Conservation (phyloP, 2,329 filamentous ascomycete genomes). For the Sporothrix sp. region DNA sequence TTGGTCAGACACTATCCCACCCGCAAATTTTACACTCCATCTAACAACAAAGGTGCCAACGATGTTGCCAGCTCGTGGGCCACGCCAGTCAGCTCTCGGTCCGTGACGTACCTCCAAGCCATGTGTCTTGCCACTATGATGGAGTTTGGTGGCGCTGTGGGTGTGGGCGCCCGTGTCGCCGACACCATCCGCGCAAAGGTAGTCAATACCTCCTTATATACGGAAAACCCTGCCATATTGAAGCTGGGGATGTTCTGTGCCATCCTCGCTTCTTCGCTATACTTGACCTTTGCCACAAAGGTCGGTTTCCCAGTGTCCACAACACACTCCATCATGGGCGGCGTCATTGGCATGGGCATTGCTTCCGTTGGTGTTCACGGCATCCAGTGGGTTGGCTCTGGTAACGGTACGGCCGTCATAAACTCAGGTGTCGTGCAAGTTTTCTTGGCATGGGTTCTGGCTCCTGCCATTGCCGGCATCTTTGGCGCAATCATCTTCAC, state of each 20-base stretch:
- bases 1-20: constrained; percentile 32
- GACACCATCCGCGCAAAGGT: constrained; percentile 53
- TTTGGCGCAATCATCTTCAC: constrained; percentile 47
- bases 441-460: constrained; percentile 52
- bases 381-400: constrained; percentile 43
- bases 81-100: constrained; percentile 62
- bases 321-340: constrained; percentile 51
- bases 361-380: constrained; percentile 41
- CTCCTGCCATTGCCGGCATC: constrained; percentile 42
- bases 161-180: constrained; percentile 50
- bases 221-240: constrained; percentile 38
- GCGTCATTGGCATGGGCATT: constrained; percentile 50
- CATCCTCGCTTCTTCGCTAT: constrained; percentile 41
- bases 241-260: constrained; percentile 52
- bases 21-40: too few species aligned
- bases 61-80: constrained; percentile 72
- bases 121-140: constrained; percentile 49
- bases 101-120: constrained; percentile 50
- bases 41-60: constrained; percentile 40
- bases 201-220: constrained; percentile 39
- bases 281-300: constrained; percentile 47
- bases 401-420: constrained; percentile 28
- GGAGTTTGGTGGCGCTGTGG: constrained; percentile 52
- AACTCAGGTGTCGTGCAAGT: constrained; percentile 47
- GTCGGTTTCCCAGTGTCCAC: constrained; percentile 51